Base-by-base conservation (phyloP, 257 asterid genomes). In the Petrea volubilis region DNA sequence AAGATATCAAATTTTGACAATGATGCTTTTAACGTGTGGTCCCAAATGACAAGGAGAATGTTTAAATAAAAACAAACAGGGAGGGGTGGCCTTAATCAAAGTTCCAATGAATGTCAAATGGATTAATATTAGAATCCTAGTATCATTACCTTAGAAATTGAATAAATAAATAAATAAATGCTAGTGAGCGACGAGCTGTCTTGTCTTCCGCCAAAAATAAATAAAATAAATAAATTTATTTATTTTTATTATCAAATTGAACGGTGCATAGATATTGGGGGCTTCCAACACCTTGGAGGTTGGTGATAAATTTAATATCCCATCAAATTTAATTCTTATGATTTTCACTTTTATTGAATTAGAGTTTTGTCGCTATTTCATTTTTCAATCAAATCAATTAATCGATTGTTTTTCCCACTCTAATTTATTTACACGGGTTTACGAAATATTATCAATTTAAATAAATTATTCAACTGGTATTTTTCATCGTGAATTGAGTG, bases 271-370 rank as follows among this genome's bases (percentile, higher is more conserved):
- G n/a, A n/a, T n/a, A n/a, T n/a, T n/a, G 43, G 71, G 70, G 69
- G 55, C 50, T 44, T 70, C 70, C 68, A 71, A 74, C 64, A 64
- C 63, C 40, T 47, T 63, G 75, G 68, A 79, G 63, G 77, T 82
- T 76, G 90, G 81, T 76, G 83, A 76, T 59, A 13, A 68, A 80
- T 63, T 78, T 77, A 65, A 68, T 72, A 76, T 74, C 68, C 77
- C 81, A 78, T 65, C 75, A 75, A 70, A n/a, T n/a, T 38, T 69
- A 77, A 13, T 59, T 62, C 18, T 34, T 29, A 5, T 20, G 72
- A 4, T 34, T 9, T 50, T 9, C 21, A 7, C 15, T n/a, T 65
- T 68, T 46, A 47, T 36, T 66, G 8, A 73, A 62, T 66, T 77
- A 55, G 46, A 67, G 20, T 50, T 71, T 11, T 61, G 85, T 74